Evolutionary conservation across 306 rosid genomes (phyloP).

Genomic region (Fagus sylvatica): DNA sequence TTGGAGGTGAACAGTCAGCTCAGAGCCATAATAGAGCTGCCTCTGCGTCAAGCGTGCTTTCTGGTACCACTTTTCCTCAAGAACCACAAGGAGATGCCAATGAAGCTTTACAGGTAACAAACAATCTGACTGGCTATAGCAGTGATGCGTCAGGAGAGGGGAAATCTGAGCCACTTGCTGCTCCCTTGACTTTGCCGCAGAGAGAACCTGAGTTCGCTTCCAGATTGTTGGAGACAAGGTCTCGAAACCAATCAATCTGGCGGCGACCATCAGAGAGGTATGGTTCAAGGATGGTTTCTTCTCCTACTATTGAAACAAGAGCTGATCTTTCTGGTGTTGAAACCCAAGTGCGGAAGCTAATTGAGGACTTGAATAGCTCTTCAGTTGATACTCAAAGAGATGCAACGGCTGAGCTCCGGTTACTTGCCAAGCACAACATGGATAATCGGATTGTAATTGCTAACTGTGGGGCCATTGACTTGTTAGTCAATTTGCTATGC

Average conservation of each 20-base stretch:
- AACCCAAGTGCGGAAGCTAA: conserved; percentile 65
- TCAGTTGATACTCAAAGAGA: conserved; percentile 72
- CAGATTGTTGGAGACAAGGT: conserved; percentile 51
- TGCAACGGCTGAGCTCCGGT: conserved; percentile 71
- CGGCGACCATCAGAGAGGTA: conserved; percentile 68
- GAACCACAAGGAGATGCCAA: conserved; percentile 56
- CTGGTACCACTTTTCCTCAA: conserved; percentile 45
- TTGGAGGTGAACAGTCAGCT: conserved; percentile 45
- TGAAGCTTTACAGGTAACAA: conserved; percentile 46
- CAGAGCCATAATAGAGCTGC: conserved; percentile 60
- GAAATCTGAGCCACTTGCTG: conserved; percentile 54
- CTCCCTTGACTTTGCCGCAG: conserved; percentile 39
- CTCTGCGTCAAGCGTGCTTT: conserved; percentile 61
- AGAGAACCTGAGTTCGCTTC: conserved; percentile 58
- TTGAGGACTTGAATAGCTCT: conserved; percentile 64
- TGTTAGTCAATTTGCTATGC: conserved; percentile 71
- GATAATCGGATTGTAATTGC: conserved; percentile 95
- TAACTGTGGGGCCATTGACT: conserved; percentile 69
- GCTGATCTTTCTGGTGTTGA: conserved; percentile 78
- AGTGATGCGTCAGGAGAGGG: conserved; percentile 69
- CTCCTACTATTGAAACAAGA: conserved; percentile 58
- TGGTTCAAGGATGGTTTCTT: conserved; percentile 55
- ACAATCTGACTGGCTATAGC: conserved; percentile 54
- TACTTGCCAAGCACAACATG: conserved; percentile 81
- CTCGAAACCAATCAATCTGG: conserved; percentile 66